Conservation (phyloP, 306 rosid species). For the Rosa chinensis region DNA sequence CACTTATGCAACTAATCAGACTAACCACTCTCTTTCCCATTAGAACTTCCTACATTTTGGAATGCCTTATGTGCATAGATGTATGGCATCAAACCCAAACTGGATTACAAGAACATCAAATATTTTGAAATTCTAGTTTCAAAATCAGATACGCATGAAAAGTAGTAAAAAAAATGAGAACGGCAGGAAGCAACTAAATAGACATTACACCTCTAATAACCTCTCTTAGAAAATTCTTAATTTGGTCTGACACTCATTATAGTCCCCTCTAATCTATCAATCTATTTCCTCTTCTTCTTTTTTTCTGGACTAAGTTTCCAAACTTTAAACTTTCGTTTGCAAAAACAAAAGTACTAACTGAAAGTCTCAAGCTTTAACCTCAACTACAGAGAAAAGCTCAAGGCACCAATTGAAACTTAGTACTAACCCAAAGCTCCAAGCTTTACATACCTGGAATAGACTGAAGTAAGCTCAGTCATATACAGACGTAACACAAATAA, state of each 20-base stretch:
- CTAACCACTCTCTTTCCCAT: neutral
- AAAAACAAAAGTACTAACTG: neutral
- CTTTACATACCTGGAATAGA: neutral
- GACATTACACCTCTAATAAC: neutral
- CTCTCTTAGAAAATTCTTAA: too few species aligned
- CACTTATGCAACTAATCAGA: neutral
- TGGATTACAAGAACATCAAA: neutral
- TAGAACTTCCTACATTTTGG: neutral
- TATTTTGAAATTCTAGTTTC: neutral
- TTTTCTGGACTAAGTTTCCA: neutral
- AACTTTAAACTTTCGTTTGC: neutral
- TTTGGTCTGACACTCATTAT: neutral
- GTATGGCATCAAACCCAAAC: neutral
- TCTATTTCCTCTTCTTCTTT: neutral
- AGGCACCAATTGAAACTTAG: neutral
- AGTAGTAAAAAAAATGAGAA: too few species aligned
- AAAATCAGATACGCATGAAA: neutral
- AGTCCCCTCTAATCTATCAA: conserved; percentile 1
- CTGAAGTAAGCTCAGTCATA: neutral
- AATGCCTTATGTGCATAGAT: neutral
- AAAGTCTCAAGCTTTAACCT: conserved; percentile 11
- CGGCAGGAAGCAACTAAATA: neutral
- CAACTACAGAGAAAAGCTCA: neutral
- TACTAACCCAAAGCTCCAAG: neutral
- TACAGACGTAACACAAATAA: neutral